Base-by-base conservation (phyloP, 192 early-diverging fungal genomes). In the Powellomyces hirtus region DNA sequence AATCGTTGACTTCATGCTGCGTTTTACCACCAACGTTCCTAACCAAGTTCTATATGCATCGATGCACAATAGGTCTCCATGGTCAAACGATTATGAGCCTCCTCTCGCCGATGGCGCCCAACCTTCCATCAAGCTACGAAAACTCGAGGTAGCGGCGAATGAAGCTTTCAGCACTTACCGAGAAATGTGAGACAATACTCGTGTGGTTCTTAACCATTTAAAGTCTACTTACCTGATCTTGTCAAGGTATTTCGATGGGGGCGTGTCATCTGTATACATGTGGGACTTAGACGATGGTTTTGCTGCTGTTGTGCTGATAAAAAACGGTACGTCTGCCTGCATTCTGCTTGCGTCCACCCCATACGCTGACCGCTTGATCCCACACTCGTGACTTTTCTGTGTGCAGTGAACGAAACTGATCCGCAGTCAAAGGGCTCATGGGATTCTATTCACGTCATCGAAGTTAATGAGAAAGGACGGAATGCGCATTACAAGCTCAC, bases 391-490 rank as follows among this genome's bases (percentile, higher is more conserved):
- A 38, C 18, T 68, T 44, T 31, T 68, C 1, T 33, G 27, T 50
- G 2, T 22, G 37, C 31, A 53, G 72, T 71, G 13, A 65, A 45
- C 38, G 62, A 60, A 26, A 66, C 60, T 18, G 63, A 44, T 31
- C 33, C 57, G 1, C 56, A 45, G 14, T 38, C 46, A 24, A 64
- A 49, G n/a, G 96, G 95, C 22, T 87, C 93, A 20, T 99, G 97
- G 97, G 97, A 99, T 71, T 98, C 95, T 13, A 96, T 98, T 72
- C 97, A 99, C 64, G 94, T 99, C 4, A 84, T 99, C 59, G 92
- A 95, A 73, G 95, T 92, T 4, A 75, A 88, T 63, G 92, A 97
- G 76, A 86, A 89, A 65, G 22, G 27, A 26, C 89, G 93, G 34
- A 82, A 79, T 51, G 94, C 93, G n/a, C 87, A 89, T 44, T 99